A percentile compares a stretch with the other conserved stretches of the same genome.
Evolutionary conservation across 148 eudicot genomes (phyloP).

Genomic region (Silene conica): DNA sequence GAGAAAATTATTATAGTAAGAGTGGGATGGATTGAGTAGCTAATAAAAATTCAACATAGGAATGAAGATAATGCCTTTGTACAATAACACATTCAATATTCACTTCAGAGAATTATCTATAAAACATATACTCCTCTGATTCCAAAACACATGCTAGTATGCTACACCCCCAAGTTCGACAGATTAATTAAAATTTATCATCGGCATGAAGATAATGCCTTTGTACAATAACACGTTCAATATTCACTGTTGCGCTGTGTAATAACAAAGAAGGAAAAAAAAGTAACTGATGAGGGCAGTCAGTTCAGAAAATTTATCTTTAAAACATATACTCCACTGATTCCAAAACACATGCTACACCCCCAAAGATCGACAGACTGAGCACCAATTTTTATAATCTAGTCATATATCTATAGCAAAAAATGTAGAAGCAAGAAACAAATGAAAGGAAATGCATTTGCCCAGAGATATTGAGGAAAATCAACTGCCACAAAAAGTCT

Average conservation of each 20-base stretch:
- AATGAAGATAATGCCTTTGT: background rate
- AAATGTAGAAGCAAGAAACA: background rate
- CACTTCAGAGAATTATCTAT: no score
- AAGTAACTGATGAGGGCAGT: background rate
- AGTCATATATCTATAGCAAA: background rate
- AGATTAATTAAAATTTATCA: no score
- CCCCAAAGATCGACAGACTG: background rate
- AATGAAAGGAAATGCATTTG: background rate
- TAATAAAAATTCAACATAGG: background rate
- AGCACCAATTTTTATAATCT: background rate
- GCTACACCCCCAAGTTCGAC: background rate
- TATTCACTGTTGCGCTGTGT: no score
- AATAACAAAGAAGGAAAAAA: background rate
- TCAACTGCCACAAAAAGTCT: background rate
- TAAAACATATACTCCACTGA: background rate
- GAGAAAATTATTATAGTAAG: background rate
- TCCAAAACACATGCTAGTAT: background rate
- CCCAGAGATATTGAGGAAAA: background rate
- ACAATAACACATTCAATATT: background rate
- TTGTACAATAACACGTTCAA: no score
- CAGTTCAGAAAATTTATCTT: background rate
- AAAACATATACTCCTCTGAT: background rate
- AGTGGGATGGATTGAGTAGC: background rate
- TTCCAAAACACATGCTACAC: background rate
- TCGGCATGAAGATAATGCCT: no score